These are phyloP conservation scores for Macrotyloma uniflorum DNA, from an alignment of 306 rosid species.

Conservation along the genomic window DNA sequence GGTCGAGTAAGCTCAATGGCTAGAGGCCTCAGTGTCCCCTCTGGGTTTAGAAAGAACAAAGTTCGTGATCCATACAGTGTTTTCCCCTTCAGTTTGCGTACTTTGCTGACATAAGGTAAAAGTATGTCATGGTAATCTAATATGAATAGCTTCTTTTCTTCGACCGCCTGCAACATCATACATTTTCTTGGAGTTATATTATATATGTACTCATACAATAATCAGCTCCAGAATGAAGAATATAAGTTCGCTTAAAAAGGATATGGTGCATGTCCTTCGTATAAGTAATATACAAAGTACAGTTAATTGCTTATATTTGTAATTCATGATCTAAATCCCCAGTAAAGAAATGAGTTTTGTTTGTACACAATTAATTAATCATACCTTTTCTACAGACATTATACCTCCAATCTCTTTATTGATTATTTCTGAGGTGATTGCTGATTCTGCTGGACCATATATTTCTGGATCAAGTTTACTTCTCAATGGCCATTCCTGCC, in stretches of 20 bases:
- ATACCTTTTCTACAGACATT: conserved; percentile 52
- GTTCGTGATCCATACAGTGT: conserved; percentile 79
- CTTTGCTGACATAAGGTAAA: conserved; percentile 68
- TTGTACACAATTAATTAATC: not conserved
- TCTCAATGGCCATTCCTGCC: conserved; percentile 86
- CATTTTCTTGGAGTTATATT: not conserved
- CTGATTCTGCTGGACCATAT: conserved; percentile 76
- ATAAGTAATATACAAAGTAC: not conserved
- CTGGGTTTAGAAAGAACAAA: conserved; percentile 68
- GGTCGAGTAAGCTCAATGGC: conserved; percentile 85
- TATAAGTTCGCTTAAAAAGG: not conserved
- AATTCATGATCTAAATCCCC: not conserved
- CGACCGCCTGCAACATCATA: conserved; percentile 52
- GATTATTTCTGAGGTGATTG: conserved; percentile 63
- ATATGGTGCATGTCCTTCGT: not conserved
- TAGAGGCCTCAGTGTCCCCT: conserved; percentile 66
- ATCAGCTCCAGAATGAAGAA: not conserved
- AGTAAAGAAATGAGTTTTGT: not conserved
- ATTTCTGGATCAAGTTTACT: conserved; percentile 66
- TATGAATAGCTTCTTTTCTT: conserved; percentile 65
- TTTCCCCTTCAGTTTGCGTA: conserved; percentile 58
- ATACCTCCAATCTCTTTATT: conserved; percentile 63
- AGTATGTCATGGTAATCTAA: conserved; percentile 78
- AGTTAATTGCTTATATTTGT: not conserved
- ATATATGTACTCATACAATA: not conserved